Base-by-base conservation (phyloP, 768 basidiomycete genomes). In the Glaciozyma antarctica region DNA sequence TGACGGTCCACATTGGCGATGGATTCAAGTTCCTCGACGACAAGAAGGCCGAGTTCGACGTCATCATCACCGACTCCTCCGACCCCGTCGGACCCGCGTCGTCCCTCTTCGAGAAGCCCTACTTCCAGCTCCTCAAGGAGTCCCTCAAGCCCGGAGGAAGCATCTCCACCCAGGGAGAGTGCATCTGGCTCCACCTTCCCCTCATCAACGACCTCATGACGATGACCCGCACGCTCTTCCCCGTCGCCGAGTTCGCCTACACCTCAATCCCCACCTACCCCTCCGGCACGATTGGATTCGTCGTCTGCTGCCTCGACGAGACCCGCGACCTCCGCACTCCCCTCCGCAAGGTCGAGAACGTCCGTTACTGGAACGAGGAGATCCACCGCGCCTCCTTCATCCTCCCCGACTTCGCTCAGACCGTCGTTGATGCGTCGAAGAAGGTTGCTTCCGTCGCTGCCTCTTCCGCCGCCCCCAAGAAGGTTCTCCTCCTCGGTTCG, bases 231-330 rank as follows among this genome's bases (percentile, higher is more conserved):
- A 78, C 79, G 54, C 78, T 95, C 66, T 99, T 97, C 81, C 81
- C 87, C 47, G 82, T 84, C 22, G 81, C 85, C 48, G 87, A 90
- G 74, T 99, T 95, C 76, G 95, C 91, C 21, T 95, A 82, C 78
- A 93, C 92, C 66, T 97, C 92, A 26, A 93, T 98, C 71, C 94
- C 94, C 0, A 95, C 93, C 21, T 99, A 99, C 78, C 95, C 95
- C 24, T 87, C 88, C n/a, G 95, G 95, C 45, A 92, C 93, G 75
- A 99, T 98, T 73, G 93, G 95, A 28, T 93, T 93, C 79, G 82
- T 93, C 71, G 81, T 97, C 54, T 89, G 88, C 77, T 86, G 91
- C 62, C 92, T 88, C 78, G 86, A 86, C 34, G 73, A 71, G 22
- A 70, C 65, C n/a, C 81, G 88, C 60, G 84, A 88, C 75, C 78